These are phyloP conservation scores for Volvariella volvacea DNA, from an alignment of 1,284 basidiomycete species.

Conservation along the genomic window DNA sequence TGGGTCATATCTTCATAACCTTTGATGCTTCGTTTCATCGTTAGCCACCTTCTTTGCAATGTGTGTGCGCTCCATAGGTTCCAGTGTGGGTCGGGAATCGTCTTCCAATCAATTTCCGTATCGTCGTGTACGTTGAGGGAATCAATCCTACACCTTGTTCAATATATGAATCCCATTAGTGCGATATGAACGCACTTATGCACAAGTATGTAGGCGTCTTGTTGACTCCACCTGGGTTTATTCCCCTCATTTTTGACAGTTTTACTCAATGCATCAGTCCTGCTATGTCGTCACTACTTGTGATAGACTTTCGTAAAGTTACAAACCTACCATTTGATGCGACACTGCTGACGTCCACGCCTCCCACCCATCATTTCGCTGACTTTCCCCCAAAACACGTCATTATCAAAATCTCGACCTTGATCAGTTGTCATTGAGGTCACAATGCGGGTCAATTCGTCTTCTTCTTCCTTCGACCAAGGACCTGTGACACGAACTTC, in stretches of 20 bases:
- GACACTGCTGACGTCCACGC: conserved; percentile 73
- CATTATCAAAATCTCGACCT: conserved; percentile 64
- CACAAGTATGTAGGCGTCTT: conserved; percentile 72
- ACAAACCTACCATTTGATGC: conserved; percentile 70
- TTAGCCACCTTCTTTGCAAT: conserved; percentile 70
- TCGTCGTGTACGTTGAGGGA: conserved; percentile 69
- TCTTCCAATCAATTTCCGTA: conserved; percentile 81
- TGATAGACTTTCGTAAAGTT: background rate
- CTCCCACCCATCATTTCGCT: conserved; percentile 68
- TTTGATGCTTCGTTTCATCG: conserved; percentile 68
- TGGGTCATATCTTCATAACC: conserved; percentile 74
- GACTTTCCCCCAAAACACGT: conserved; percentile 77
- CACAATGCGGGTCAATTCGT: conserved; percentile 63
- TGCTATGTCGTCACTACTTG: conserved; percentile 18
- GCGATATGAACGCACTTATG: conserved; percentile 54
- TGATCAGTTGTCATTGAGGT: conserved; percentile 62
- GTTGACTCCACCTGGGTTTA: conserved; percentile 64
- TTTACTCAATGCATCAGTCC: conserved; percentile 70
- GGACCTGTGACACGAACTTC: conserved; percentile 48
- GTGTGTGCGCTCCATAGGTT: conserved; percentile 77
- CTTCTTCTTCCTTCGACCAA: conserved; percentile 74
- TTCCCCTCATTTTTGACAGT: conserved; percentile 63
- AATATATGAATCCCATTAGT: background rate
- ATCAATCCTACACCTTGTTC: conserved; percentile 45
- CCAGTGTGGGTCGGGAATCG: conserved; percentile 64